Percentiles rank a stretch among this genome's conserved stretches.
phyloP scores from a whole-genome alignment of 208 protist genomes.

The Phytomonas francai region DNA sequence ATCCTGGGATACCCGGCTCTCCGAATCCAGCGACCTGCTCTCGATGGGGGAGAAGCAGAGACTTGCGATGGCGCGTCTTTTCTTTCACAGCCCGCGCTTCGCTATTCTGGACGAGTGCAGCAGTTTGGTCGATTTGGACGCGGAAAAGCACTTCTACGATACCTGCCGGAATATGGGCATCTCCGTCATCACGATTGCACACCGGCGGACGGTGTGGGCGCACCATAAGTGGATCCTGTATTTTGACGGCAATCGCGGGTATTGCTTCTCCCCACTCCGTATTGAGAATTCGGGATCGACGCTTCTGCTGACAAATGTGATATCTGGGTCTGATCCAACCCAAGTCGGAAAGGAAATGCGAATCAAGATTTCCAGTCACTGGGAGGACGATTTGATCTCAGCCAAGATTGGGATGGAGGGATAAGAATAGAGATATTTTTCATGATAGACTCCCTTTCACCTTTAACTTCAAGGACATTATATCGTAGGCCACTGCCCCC shows the following conservation, averaged over 20 bases:
- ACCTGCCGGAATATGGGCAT: conserved; percentile 66
- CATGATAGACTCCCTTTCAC: no score
- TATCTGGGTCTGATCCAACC: conserved; percentile 18
- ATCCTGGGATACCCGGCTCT: conserved; percentile 49
- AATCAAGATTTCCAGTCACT: neutral
- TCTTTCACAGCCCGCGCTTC: conserved; percentile 81
- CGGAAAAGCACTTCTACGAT: conserved; percentile 63
- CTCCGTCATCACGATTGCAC: conserved; percentile 80
- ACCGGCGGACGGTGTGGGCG: conserved; percentile 62
- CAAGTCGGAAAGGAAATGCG: conserved; percentile 25
- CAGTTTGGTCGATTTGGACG: conserved; percentile 59
- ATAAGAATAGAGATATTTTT: no score
- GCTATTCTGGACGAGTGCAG: conserved; percentile 91
- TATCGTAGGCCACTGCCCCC: no score
- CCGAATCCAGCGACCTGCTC: conserved; percentile 31
- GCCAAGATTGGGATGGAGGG: no score
- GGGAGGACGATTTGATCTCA: no score
- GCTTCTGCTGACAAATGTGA: conserved; percentile 17
- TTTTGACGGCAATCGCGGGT: conserved; percentile 68
- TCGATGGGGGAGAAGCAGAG: conserved; percentile 84
- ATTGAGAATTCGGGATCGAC: conserved; percentile 19
- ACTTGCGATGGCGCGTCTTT: conserved; percentile 82
- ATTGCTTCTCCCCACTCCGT: conserved; percentile 57
- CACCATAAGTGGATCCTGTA: conserved; percentile 81
- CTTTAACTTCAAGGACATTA: conserved; percentile 7